Evolutionary conservation across 1,284 basidiomycete genomes (phyloP).

Genomic region (Acaromyces ingoldii): DNA sequence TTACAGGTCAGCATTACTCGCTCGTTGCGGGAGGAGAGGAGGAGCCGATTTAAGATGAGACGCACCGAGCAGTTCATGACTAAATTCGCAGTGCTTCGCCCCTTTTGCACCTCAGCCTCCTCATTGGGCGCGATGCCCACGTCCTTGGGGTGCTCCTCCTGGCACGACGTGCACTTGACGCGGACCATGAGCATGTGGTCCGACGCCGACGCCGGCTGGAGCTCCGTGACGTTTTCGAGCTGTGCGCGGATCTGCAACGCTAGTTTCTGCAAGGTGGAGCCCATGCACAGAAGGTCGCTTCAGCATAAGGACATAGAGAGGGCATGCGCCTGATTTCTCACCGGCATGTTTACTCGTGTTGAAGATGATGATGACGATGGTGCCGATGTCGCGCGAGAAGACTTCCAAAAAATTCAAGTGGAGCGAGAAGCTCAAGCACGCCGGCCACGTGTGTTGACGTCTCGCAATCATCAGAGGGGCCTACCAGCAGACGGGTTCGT

Average conservation of each 20-base stretch:
- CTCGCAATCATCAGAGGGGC: too few species aligned
- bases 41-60: neutral
- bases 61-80: slow-evolving; percentile 35
- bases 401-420: too few species aligned
- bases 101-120: slow-evolving; percentile 37
- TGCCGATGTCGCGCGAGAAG: too few species aligned
- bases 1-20: neutral
- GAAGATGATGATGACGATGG: neutral
- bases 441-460: too few species aligned
- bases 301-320: neutral
- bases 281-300: neutral
- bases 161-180: slow-evolving; percentile 46
- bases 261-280: slow-evolving; percentile 17
- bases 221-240: slow-evolving; percentile 32
- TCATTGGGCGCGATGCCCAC: slow-evolving; percentile 34
- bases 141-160: slow-evolving; percentile 40
- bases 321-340: neutral
- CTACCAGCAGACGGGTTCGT: too few species aligned
- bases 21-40: neutral
- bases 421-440: too few species aligned
- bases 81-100: slow-evolving; percentile 39
- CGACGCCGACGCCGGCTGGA: slow-evolving; percentile 34
- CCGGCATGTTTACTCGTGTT: neutral
- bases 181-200: slow-evolving; percentile 35
- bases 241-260: slow-evolving; percentile 43